Conservation (phyloP, 202 grass and related monocot species). For the Cymbopogon flexuosus region DNA sequence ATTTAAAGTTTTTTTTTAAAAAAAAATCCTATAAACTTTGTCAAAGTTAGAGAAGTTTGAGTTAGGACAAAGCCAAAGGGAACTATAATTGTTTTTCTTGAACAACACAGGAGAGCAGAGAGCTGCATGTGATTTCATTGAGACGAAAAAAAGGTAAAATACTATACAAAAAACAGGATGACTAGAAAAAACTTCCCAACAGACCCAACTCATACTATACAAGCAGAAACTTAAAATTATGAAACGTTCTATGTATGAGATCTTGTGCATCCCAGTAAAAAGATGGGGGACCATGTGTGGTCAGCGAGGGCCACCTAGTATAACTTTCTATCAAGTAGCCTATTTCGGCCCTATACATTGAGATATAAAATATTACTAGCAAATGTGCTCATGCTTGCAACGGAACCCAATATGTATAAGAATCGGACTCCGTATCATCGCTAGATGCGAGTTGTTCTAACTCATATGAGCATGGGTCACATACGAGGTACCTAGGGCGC, state of each 20-base stretch:
- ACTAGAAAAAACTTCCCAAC: background rate
- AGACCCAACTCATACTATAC: background rate
- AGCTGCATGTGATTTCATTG: background rate
- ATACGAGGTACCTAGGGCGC: too few species aligned
- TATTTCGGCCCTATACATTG: constrained; percentile 15
- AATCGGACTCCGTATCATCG: too few species aligned
- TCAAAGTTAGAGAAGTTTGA: background rate
- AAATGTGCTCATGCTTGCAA: too few species aligned
- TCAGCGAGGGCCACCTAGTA: background rate
- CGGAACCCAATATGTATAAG: too few species aligned
- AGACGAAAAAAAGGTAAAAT: background rate
- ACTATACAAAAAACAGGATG: background rate
- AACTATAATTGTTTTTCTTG: too few species aligned
- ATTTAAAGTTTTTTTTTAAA: too few species aligned
- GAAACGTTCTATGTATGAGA: background rate
- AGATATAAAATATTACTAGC: background rate
- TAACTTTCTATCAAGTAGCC: background rate
- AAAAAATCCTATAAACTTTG: background rate
- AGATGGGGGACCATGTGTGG: background rate
- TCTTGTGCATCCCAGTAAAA: background rate
- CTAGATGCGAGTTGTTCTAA: too few species aligned
- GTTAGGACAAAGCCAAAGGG: background rate
- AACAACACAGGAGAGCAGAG: background rate
- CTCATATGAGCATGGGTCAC: too few species aligned
- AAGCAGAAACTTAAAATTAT: constrained; percentile 1